Evolutionary conservation across 345 rosid genomes (phyloP), one percentile per base, ranked within the genome.

Genomic region (Combretum micranthum): DNA sequence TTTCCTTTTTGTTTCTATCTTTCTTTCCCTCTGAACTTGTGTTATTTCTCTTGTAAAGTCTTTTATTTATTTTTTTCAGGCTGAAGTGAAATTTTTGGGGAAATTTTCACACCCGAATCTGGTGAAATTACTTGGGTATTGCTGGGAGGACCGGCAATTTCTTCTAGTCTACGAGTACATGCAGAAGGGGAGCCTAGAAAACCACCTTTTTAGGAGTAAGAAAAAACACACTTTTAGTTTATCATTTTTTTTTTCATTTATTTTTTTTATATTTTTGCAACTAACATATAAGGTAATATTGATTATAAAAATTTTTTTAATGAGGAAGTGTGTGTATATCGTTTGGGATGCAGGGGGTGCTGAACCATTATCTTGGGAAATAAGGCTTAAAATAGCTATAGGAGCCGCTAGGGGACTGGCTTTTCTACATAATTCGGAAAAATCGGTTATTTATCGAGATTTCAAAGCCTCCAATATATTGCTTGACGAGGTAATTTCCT

Each of bases 381-480:
- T 63, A 4, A 71, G 98, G 53, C 68, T 91, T 10, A 73, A 80
- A 56, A 75, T 88, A 53, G 96, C 87, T 3, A 86, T 74, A 0
- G 98, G 80, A 64, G 96, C 95, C 9, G 98, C 96, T 12, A 64
- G 72, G 43, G 98, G 98, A 49, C 84, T 91, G 16, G 56, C 77
- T 0, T 86, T 81, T 62, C 73, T 91, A 44, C 98, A 91, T 64
- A 74, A 77, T 47, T 82, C 96, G 0, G 92, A 85, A 57, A 82
- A 91, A 43, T 82, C 88, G 43, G 92, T 91, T 44, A 91, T 88
- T 8, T 88, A 86, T 58, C 70, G 96, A n/a, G 96, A 91, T 61
- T 88, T 91, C 50, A 91, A 91, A 44, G 73, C 95, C 67, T 85
- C 96, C 15, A 88, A 91, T 20, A 88, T 91, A 56, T 75, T 91